A percentile compares a stretch with the other conserved stretches of the same genome.
Conservation (phyloP, 768 basidiomycete species). For the Cyclocybe aegerita region DNA sequence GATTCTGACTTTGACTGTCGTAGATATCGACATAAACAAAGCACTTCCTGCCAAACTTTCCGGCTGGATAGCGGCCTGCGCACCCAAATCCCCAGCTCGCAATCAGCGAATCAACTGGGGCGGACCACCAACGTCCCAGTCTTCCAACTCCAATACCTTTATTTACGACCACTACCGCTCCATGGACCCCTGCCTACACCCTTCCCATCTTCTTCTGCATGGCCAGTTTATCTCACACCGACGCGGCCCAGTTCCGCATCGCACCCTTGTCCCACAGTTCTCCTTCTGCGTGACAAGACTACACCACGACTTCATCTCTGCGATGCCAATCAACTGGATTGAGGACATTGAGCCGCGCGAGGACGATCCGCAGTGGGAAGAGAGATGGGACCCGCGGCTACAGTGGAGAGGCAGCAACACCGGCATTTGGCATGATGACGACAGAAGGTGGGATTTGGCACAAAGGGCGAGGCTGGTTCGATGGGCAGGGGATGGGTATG, state of each 20-base stretch:
- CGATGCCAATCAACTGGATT: conserved; percentile 45
- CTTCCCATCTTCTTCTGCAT: conserved; percentile 36
- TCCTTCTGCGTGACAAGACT: conserved; percentile 44
- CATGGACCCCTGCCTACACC: conserved; percentile 50
- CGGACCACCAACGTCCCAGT: conserved; percentile 15
- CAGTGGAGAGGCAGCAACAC: conserved; percentile 77
- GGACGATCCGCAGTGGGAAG: conserved; percentile 59
- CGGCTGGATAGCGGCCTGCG: conserved; percentile 42
- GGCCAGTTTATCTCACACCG: conserved; percentile 53
- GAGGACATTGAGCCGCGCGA: conserved; percentile 27
- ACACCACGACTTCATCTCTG: conserved; percentile 52
- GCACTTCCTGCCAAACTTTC: conserved; percentile 26
- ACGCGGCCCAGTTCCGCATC: conserved; percentile 42
- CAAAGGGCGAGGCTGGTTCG: conserved; percentile 15
- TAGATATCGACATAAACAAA: conserved; percentile 32
- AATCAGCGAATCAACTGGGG: conserved; percentile 26
- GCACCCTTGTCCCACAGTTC: conserved; percentile 48
- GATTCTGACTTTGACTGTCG: background rate
- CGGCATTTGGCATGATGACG: conserved; percentile 48
- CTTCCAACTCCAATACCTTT: conserved; percentile 34
- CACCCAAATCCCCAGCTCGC: conserved; percentile 31
- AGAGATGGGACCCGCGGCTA: conserved; percentile 53
- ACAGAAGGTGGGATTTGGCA: conserved; percentile 37
- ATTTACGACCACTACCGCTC: conserved; percentile 42
- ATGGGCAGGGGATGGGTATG: conserved; percentile 14